These are phyloP conservation scores for Pythium volutum DNA, from an alignment of 352 stramenopile genomes.

Conservation along the genomic window DNA sequence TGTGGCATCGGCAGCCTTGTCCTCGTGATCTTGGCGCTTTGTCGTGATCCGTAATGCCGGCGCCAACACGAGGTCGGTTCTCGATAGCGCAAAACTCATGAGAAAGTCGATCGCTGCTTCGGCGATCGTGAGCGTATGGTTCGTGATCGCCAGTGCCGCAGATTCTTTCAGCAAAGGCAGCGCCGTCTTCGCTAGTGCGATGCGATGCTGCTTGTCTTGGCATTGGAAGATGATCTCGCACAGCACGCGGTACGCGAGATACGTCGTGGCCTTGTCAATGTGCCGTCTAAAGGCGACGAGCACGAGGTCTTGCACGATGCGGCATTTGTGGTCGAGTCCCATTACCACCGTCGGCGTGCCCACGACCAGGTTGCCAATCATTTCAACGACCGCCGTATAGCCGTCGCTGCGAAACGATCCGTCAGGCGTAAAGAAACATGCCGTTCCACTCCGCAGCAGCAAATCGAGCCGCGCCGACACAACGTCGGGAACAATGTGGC, in stretches of 20 bases:
- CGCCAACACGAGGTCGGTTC: constrained; percentile 35
- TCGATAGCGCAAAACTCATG: constrained; percentile 67
- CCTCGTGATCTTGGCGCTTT: constrained; percentile 1
- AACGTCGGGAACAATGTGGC: constrained; percentile 41
- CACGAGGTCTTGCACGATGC: constrained; percentile 37
- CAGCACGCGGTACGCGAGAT: constrained; percentile 65
- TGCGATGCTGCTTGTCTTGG: constrained; percentile 31
- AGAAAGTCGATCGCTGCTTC: constrained; percentile 78
- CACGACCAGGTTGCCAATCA: constrained; percentile 45
- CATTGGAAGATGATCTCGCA: constrained; percentile 60
- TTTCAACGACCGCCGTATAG: constrained; percentile 56
- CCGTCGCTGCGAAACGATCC: constrained; percentile 66
- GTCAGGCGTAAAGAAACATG: constrained; percentile 51
- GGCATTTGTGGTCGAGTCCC: constrained; percentile 25
- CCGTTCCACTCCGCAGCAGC: constrained; percentile 18
- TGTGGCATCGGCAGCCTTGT: constrained; percentile 8
- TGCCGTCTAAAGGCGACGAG: constrained; percentile 56
- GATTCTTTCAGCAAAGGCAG: constrained; percentile 56
- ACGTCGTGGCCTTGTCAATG: constrained; percentile 53
- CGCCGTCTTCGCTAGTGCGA: constrained; percentile 40
- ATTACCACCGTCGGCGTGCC: constrained; percentile 15
- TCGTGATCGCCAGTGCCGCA: constrained; percentile 30
- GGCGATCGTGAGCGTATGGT: constrained; percentile 31
- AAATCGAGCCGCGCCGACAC: constrained; percentile 41
- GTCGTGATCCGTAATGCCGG: constrained; percentile 28